phyloP scores from a whole-genome alignment of 257 asterid species.

The Solanum piurae region DNA sequence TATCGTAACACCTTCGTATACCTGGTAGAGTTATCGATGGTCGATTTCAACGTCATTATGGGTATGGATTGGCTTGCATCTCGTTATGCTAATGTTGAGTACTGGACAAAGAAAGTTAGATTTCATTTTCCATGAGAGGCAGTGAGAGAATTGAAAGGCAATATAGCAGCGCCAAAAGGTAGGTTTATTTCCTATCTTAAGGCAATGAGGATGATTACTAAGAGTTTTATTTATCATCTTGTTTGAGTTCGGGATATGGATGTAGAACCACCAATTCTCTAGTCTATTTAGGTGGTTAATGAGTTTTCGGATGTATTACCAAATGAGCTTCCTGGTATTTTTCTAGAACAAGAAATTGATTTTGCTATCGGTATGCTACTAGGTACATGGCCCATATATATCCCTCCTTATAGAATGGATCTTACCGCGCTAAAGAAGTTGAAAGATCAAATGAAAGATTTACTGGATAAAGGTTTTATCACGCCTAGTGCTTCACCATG shows the following conservation, averaged over 20 bases:
- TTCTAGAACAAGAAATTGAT: background rate
- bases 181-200: background rate
- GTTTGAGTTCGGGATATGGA: background rate
- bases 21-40: background rate
- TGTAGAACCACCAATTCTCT: background rate
- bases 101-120: background rate
- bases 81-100: background rate
- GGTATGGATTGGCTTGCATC: background rate
- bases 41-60: too few relatives aligned
- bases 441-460: background rate
- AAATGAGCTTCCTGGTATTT: background rate
- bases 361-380: background rate
- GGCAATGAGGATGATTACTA: background rate
- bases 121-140: background rate
- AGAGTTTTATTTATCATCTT: too few relatives aligned
- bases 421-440: background rate
- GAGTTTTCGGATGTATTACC: accelerated
- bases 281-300: background rate
- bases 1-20: too few relatives aligned
- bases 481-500: background rate
- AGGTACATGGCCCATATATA: too few relatives aligned
- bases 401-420: too few relatives aligned
- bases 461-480: background rate
- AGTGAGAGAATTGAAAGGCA: too few relatives aligned
- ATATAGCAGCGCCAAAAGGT: background rate